Evolutionary conservation across 2,329 filamentous ascomycete genomes (phyloP).

Genomic region (Xylaria sp.): DNA sequence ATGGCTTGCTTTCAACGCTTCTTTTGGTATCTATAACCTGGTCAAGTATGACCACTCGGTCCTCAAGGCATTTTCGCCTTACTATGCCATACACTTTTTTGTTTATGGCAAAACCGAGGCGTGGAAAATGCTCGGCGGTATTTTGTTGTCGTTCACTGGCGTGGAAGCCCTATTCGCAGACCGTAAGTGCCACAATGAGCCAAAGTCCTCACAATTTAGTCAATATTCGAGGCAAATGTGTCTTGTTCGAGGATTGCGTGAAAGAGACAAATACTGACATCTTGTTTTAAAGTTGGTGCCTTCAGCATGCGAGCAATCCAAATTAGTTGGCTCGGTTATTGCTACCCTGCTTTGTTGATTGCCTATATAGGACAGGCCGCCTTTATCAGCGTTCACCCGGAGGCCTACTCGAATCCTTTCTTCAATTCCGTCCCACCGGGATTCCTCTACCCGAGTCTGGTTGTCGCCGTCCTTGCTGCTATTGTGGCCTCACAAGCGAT

Average conservation of each 20-base stretch:
- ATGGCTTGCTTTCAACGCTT: conserved; percentile 72
- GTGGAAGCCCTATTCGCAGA: conserved; percentile 85
- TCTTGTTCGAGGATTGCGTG: background rate
- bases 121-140: conserved; percentile 74
- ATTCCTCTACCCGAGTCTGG: conserved; percentile 72
- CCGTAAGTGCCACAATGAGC: conserved; percentile 37
- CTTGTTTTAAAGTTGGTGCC: conserved; percentile 64
- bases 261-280: conserved; percentile 10
- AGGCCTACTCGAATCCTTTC: conserved; percentile 76
- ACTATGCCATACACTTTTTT: conserved; percentile 70
- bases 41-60: conserved; percentile 62
- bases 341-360: conserved; percentile 72
- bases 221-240: background rate
- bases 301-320: conserved; percentile 77
- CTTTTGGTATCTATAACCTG: conserved; percentile 72
- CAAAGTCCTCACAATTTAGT: background rate
- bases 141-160: conserved; percentile 78
- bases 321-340: conserved; percentile 75
- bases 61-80: conserved; percentile 66
- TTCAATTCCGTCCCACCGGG: conserved; percentile 75
- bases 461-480: conserved; percentile 75
- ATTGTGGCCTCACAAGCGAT: conserved; percentile 83
- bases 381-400: conserved; percentile 67
- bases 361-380: conserved; percentile 80
- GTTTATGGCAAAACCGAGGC: conserved; percentile 66